phyloP scores from a whole-genome alignment of 164 flowering plant genomes.

The Paratinospora sagittata region DNA sequence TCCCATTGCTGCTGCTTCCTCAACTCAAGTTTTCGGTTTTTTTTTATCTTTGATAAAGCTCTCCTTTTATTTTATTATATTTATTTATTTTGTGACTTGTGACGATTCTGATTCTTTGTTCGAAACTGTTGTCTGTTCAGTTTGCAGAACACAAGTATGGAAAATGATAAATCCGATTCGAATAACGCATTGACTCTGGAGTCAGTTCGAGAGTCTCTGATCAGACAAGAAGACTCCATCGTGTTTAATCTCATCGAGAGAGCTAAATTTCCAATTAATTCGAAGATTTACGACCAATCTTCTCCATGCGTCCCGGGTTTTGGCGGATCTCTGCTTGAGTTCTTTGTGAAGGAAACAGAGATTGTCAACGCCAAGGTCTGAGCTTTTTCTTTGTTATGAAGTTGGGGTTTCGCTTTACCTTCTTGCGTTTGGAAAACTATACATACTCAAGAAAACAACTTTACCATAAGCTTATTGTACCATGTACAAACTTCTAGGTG shows the following conservation, averaged over 20 bases:
- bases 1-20: too few species aligned
- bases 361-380: too few species aligned
- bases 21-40: too few species aligned
- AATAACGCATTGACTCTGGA: slow-evolving; percentile 34
- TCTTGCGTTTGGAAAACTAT: too few species aligned
- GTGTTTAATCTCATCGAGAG: slow-evolving; percentile 66
- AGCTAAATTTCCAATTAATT: slow-evolving; percentile 56
- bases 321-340: too few species aligned
- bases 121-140: neutral
- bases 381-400: too few species aligned
- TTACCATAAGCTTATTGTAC: too few species aligned
- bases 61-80: neutral
- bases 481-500: too few species aligned
- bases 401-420: too few species aligned
- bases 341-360: too few species aligned
- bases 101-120: slow-evolving; percentile 9
- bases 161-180: neutral
- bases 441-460: too few species aligned
- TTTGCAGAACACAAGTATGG: slow-evolving; percentile 5
- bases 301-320: too few species aligned
- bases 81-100: neutral
- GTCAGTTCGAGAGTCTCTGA: slow-evolving; percentile 44
- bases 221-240: slow-evolving; percentile 75
- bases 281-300: slow-evolving; percentile 33
- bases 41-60: neutral